A percentile compares a stretch with the other conserved stretches of the same genome.
phyloP scores from a whole-genome alignment of 179 eudicot species.

The Beta corolliflora region DNA sequence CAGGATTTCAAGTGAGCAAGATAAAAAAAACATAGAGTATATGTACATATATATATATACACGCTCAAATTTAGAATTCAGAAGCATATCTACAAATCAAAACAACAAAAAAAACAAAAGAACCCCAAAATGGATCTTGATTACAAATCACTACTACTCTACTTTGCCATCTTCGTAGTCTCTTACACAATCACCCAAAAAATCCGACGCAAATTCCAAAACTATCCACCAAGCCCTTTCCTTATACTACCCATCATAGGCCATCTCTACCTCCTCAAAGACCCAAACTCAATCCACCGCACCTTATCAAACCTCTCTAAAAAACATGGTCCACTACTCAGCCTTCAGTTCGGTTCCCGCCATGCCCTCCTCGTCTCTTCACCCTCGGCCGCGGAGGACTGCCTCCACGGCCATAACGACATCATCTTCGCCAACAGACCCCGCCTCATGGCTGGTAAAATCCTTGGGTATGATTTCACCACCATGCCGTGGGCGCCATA shows the following conservation, averaged over 20 bases:
- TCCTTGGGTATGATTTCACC: constrained; percentile 18
- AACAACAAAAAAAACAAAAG: too few relatives aligned
- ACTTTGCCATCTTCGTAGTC: constrained; percentile 8
- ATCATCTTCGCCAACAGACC: constrained; percentile 30
- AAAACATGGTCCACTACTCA: constrained; percentile 30
- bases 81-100: too few relatives aligned
- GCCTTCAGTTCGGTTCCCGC: constrained; percentile 32
- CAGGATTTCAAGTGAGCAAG: too few relatives aligned
- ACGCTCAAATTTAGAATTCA: too few relatives aligned
- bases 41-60: too few relatives aligned
- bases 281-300: constrained; percentile 26
- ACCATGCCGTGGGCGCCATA: constrained; percentile 34
- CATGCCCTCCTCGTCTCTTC: constrained; percentile 35
- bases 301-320: constrained; percentile 22
- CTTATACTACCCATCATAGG: constrained; percentile 38
- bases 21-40: too few relatives aligned
- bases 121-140: not conserved
- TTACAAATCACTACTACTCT: not conserved
- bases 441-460: constrained; percentile 6
- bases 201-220: constrained; percentile 25
- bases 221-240: constrained; percentile 41
- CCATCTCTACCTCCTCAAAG: constrained; percentile 32
- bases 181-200: constrained; percentile 23
- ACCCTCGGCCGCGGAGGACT: constrained; percentile 31
- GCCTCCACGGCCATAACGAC: constrained; percentile 29